These are phyloP conservation scores for Acer negundo DNA, from an alignment of 345 rosid genomes.

Conservation along the genomic window DNA sequence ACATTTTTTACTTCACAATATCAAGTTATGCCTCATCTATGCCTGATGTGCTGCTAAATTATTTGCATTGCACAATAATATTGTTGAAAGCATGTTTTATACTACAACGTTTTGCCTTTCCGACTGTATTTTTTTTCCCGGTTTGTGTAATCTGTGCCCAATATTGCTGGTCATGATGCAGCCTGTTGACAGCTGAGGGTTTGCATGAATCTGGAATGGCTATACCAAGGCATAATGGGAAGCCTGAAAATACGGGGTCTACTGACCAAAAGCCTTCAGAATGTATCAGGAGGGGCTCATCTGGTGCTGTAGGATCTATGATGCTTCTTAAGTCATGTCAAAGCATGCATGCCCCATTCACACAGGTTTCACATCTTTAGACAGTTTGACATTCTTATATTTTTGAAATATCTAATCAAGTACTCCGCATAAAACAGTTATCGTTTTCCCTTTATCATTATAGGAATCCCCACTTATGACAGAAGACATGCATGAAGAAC, in stretches of 20 bases:
- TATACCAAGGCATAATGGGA: constrained; percentile 22
- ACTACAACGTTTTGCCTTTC: not conserved
- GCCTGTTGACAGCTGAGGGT: constrained; percentile 34
- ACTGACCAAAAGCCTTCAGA: constrained; percentile 41
- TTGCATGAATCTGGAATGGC: constrained; percentile 26
- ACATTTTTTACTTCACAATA: not conserved
- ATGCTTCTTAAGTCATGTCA: constrained; percentile 80
- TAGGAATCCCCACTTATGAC: constrained; percentile 96
- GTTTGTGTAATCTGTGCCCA: constrained; percentile 7
- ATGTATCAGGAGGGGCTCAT: constrained; percentile 75
- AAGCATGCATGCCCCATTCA: constrained; percentile 93
- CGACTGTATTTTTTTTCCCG: not conserved
- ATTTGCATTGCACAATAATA: constrained; percentile 11
- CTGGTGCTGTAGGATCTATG: constrained; percentile 80
- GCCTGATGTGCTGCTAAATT: not conserved
- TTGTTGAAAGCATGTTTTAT: not conserved
- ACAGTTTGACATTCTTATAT: constrained; percentile 8
- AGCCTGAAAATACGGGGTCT: constrained; percentile 37
- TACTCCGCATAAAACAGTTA: not conserved
- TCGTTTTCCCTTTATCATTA: constrained; percentile 20
- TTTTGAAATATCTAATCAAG: constrained; percentile 1
- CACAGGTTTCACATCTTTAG: constrained; percentile 58
- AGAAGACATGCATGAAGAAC: constrained; percentile 99
- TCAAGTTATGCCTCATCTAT: not conserved
- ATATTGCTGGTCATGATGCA: constrained; percentile 27